These are phyloP conservation scores for Juglanconis oblonga DNA, from an alignment of 2,329 filamentous ascomycete species.

Conservation along the genomic window DNA sequence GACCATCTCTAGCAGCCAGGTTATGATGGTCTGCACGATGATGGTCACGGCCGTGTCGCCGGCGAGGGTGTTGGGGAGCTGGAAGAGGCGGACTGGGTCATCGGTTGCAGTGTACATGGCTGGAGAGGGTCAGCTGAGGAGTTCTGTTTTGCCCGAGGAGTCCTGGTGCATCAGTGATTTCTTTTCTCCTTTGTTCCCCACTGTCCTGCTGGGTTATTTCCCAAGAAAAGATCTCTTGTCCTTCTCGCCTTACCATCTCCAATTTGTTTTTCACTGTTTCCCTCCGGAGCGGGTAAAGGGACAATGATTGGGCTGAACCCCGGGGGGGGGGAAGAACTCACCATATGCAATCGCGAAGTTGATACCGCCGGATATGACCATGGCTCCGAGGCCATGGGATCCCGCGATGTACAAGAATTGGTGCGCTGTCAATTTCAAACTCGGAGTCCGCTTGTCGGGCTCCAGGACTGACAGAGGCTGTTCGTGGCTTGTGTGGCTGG, in stretches of 20 bases:
- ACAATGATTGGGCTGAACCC: too few relatives aligned
- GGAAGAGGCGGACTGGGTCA: conserved; percentile 44
- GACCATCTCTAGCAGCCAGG: conserved; percentile 47
- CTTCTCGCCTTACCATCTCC: too few relatives aligned
- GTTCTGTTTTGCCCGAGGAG: neutral
- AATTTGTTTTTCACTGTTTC: too few relatives aligned
- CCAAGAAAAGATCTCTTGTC: too few relatives aligned
- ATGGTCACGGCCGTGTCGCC: conserved; percentile 50
- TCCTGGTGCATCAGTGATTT: too few relatives aligned
- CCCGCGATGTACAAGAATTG: conserved; percentile 49
- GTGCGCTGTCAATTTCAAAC: conserved; percentile 35
- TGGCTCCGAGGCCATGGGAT: conserved; percentile 44
- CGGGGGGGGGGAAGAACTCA: conserved; percentile 23
- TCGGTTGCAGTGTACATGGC: conserved; percentile 46
- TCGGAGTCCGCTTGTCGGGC: conserved; percentile 29
- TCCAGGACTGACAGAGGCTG: neutral
- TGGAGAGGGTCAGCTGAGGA: conserved; percentile 25
- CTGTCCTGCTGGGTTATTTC: too few relatives aligned
- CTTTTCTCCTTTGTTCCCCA: too few relatives aligned
- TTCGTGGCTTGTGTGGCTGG: neutral
- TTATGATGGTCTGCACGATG: conserved; percentile 47
- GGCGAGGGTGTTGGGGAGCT: conserved; percentile 49
- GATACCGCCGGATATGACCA: conserved; percentile 45
- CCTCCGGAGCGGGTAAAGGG: too few relatives aligned
- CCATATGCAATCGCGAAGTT: conserved; percentile 53